A percentile compares a stretch with the other conserved stretches of the same genome.
Evolutionary conservation across 306 rosid species (phyloP).

Genomic region (Malus asiatica): DNA sequence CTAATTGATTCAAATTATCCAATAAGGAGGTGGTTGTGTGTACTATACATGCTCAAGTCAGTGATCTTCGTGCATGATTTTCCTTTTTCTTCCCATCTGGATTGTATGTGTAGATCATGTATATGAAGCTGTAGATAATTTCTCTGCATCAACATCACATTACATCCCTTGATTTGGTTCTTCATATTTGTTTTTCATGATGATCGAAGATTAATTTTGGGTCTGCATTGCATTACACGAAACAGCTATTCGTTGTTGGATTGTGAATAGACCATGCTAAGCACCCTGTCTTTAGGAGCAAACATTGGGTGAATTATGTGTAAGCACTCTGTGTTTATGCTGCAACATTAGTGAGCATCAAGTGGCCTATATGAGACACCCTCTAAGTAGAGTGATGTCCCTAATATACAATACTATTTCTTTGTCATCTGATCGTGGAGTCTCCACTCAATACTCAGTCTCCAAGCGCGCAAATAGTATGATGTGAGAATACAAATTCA

Average conservation of each 20-base stretch:
- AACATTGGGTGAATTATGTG: not conserved
- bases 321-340: not conserved
- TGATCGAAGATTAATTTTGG: not conserved
- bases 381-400: not conserved
- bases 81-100: not conserved
- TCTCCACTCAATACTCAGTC: not conserved
- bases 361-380: not conserved
- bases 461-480: not conserved
- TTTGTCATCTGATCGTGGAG: not conserved
- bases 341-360: not conserved
- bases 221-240: not conserved
- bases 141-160: not conserved
- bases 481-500: not conserved
- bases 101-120: not conserved
- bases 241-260: not conserved
- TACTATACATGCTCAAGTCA: not conserved
- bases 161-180: not conserved
- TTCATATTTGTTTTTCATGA: not conserved
- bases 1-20: not conserved
- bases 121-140: not conserved
- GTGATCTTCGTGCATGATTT: not conserved
- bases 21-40: not conserved
- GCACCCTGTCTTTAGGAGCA: not conserved
- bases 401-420: not conserved
- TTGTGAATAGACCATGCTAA: not conserved